Evolutionary conservation across 176 grass and related monocot genomes (phyloP).

Genomic region (Raddia guianensis): DNA sequence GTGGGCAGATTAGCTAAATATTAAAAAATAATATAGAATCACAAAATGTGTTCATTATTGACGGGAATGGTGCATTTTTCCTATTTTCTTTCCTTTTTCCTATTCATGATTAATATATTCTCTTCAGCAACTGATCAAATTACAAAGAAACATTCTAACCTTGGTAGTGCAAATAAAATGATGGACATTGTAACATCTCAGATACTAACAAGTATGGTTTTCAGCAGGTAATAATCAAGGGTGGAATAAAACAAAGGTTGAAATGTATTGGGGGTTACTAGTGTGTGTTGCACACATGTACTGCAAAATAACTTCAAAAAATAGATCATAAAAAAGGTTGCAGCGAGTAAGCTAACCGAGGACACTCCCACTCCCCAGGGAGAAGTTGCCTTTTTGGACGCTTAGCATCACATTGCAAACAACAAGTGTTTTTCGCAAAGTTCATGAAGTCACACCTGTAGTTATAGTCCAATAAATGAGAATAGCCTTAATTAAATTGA

Average conservation of each 20-base stretch:
- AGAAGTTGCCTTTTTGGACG: conserved; percentile 89
- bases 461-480: conserved; percentile 42
- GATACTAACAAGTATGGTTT: conserved; percentile 7
- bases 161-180: conserved; percentile 4
- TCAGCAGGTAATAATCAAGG: conserved; percentile 21
- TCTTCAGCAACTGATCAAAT: conserved; percentile 22
- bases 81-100: background rate
- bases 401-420: conserved; percentile 92
- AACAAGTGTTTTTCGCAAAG: conserved; percentile 87
- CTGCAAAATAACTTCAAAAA: conserved; percentile 24
- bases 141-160: background rate
- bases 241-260: conserved; percentile 19
- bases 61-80: background rate
- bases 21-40: conserved; percentile 12
- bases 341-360: conserved; percentile 58
- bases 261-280: conserved; percentile 13
- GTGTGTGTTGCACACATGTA: conserved; percentile 14
- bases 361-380: conserved; percentile 97
- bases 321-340: conserved; percentile 19
- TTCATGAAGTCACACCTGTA: conserved; percentile 99
- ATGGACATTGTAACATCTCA: background rate
- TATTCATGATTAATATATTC: conserved; percentile 21
- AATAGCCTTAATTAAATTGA: conserved; percentile 33
- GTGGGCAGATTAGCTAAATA: conserved; percentile 22
- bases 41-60: conserved; percentile 20